phyloP scores from a whole-genome alignment of 2,329 filamentous ascomycete genomes.

The Metarhizium brunneum region DNA sequence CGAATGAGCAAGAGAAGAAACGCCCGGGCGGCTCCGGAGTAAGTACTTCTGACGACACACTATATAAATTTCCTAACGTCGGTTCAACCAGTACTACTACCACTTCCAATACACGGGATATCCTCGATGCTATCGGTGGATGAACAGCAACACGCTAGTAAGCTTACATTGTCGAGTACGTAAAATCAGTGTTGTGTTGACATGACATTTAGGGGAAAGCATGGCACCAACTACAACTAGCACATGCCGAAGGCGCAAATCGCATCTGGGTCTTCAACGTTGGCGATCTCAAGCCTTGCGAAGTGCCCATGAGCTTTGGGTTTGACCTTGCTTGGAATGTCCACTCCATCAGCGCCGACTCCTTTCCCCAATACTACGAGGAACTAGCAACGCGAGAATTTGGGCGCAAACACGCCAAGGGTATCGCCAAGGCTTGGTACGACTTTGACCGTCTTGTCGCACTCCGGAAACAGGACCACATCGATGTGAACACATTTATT shows the following conservation, averaged over 20 bases:
- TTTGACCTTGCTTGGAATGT: conserved; percentile 50
- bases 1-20: conserved; percentile 39
- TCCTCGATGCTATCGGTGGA: conserved; percentile 51
- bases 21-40: conserved; percentile 49
- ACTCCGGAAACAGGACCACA: conserved; percentile 50
- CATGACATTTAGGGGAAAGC: conserved; percentile 19
- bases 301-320: conserved; percentile 45
- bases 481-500: conserved; percentile 47
- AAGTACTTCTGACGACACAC: conserved; percentile 10
- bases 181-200: not conserved
- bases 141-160: conserved; percentile 51
- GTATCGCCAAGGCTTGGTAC: conserved; percentile 40
- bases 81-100: conserved; percentile 30
- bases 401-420: conserved; percentile 30
- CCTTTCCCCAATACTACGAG: conserved; percentile 33
- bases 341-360: conserved; percentile 28
- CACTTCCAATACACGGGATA: conserved; percentile 56
- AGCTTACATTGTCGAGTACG: not conserved
- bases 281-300: conserved; percentile 50
- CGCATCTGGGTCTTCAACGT: conserved; percentile 56
- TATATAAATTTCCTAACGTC: not conserved
- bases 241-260: conserved; percentile 36
- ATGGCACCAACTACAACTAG: conserved; percentile 45
- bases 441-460: conserved; percentile 40
- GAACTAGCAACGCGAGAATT: conserved; percentile 43